Conservation (phyloP, 148 eudicot genomes). For the Nepenthes mirabilis region DNA sequence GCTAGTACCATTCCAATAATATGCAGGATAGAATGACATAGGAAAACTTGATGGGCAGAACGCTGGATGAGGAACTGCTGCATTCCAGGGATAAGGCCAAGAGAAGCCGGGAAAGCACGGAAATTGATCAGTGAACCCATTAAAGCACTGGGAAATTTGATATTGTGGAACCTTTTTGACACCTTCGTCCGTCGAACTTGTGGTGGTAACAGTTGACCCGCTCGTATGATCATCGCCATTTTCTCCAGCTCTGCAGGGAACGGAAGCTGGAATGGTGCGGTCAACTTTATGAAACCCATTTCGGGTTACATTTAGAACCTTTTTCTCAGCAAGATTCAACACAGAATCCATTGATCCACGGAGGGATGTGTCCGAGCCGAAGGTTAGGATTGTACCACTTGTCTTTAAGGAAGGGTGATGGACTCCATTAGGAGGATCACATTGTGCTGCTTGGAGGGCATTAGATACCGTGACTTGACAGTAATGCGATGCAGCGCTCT, state of each 20-base stretch:
- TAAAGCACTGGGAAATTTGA: slow-evolving; percentile 17
- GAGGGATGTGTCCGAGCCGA: slow-evolving; percentile 40
- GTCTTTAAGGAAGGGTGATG: slow-evolving; percentile 27
- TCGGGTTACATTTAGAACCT: slow-evolving; percentile 12
- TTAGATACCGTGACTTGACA: slow-evolving; percentile 53
- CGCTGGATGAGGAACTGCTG: slow-evolving; percentile 41
- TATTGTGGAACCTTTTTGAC: slow-evolving; percentile 17
- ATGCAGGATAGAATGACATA: slow-evolving; percentile 55
- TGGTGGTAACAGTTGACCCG: slow-evolving; percentile 34
- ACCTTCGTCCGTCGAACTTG: slow-evolving; percentile 26
- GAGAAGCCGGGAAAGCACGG: slow-evolving; percentile 48
- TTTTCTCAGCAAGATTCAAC: slow-evolving; percentile 25
- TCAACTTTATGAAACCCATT: slow-evolving; percentile 24
- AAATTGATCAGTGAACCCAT: slow-evolving; percentile 33
- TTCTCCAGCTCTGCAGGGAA: slow-evolving; percentile 16
- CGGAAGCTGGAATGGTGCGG: slow-evolving; percentile 1
- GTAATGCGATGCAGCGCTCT: slow-evolving; percentile 46
- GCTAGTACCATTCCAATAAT: slow-evolving; percentile 59
- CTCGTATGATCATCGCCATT: slow-evolving; percentile 38
- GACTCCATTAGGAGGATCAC: slow-evolving; percentile 29
- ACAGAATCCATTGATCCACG: slow-evolving; percentile 40
- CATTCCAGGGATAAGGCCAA: slow-evolving; percentile 70
- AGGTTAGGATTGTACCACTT: slow-evolving; percentile 49
- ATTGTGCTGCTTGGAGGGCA: slow-evolving; percentile 37
- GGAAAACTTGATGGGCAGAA: slow-evolving; percentile 42